phyloP scores from a whole-genome alignment of 2,329 filamentous ascomycete genomes.

The Xylariaceae sp. region DNA sequence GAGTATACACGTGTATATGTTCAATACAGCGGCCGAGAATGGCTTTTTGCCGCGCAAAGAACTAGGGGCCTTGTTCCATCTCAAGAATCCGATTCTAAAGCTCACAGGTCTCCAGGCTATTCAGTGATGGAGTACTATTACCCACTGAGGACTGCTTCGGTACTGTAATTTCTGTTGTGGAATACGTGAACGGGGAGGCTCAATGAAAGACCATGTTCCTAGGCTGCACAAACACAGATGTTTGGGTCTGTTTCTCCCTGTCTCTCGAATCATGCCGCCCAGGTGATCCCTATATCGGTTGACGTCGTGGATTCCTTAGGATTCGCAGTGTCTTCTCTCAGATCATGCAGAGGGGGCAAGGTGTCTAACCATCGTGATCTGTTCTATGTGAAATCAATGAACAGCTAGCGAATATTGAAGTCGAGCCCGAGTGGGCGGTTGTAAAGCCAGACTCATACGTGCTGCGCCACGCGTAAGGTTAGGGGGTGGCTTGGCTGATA shows the following conservation, averaged over 20 bases:
- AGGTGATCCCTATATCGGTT: background rate
- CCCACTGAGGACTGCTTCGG: background rate
- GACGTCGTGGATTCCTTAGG: background rate
- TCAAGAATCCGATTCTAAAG: background rate
- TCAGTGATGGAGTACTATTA: background rate
- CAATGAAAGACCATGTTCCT: background rate
- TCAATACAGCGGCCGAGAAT: background rate
- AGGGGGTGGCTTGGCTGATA: constrained; percentile 2
- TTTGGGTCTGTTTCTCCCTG: background rate
- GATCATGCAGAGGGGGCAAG: background rate
- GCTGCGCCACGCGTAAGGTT: background rate
- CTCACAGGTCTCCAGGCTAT: background rate
- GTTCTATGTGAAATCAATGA: background rate
- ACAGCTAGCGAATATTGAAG: constrained; percentile 1
- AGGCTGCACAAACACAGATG: background rate
- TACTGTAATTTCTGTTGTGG: background rate
- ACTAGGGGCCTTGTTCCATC: background rate
- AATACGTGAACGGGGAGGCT: background rate
- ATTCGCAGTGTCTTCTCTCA: background rate
- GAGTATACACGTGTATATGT: background rate
- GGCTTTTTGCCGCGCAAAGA: background rate
- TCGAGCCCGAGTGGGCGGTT: background rate
- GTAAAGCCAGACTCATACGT: background rate
- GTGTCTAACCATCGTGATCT: background rate
- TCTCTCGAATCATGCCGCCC: background rate